Conservation (phyloP, 495 filamentous ascomycete species). For the Barbatosphaeria neglecta region DNA sequence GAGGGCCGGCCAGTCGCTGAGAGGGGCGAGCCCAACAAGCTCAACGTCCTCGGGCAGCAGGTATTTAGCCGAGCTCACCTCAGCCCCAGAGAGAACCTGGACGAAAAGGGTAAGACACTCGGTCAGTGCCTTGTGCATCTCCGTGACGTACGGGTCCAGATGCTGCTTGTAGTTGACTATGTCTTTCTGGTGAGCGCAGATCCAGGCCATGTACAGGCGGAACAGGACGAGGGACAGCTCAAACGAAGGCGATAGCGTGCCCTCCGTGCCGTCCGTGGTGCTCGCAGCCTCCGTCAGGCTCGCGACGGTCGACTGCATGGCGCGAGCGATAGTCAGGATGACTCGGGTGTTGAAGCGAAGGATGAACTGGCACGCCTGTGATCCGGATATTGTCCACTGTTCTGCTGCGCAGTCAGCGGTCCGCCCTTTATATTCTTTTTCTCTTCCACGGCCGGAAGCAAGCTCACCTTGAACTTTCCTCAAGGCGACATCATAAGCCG, state of each 20-base stretch:
- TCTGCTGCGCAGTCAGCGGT: conserved; percentile 2
- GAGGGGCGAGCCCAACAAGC: conserved; percentile 26
- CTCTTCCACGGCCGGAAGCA: background rate
- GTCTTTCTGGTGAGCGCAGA: conserved; percentile 24
- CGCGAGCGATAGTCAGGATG: conserved; percentile 63
- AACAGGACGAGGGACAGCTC: conserved; percentile 19
- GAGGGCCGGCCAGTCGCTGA: conserved; percentile 18
- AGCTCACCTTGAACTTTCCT: conserved; percentile 49
- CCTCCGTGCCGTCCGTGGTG: conserved; percentile 5
- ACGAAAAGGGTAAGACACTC: conserved; percentile 22
- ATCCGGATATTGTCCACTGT: conserved; percentile 25
- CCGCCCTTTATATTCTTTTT: too few species aligned
- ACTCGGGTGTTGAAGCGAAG: conserved; percentile 74
- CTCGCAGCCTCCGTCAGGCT: conserved; percentile 25
- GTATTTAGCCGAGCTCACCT: conserved; percentile 14
- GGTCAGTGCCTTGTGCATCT: conserved; percentile 24
- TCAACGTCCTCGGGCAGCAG: conserved; percentile 29
- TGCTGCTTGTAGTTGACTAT: conserved; percentile 23
- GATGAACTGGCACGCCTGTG: conserved; percentile 56
- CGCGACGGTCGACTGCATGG: conserved; percentile 57
- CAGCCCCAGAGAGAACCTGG: conserved; percentile 13
- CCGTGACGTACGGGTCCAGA: conserved; percentile 28
- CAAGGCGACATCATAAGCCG: conserved; percentile 62
- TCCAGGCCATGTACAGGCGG: conserved; percentile 34
- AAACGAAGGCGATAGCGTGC: conserved; percentile 14